Evolutionary conservation across 345 rosid species (phyloP), one percentile per base, ranked within the genome.

Genomic region (Acer negundo): DNA sequence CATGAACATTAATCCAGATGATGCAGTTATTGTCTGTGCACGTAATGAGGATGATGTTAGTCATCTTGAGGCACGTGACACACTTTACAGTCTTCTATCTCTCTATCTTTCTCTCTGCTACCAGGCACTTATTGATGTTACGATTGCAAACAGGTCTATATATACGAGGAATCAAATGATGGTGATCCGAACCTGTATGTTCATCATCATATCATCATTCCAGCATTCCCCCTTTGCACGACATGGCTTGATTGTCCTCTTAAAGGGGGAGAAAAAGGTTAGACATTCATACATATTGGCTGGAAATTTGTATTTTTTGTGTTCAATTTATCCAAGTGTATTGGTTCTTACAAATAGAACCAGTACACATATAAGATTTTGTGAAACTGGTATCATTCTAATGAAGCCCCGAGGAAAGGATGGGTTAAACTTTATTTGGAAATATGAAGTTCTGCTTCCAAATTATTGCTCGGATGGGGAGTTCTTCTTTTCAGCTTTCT

Each of bases 161-260:
- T 94, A 74, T 83, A 76, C 69, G 99, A 96, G 80, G 97, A 92
- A 68, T 79, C 86, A 26, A 85, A 81, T 17, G 85, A 70, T 35
- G 94, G 87, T 49, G 83, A 89, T 19, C 76, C 89, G 61, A 92
- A 95, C 80, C 76, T 90, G 86, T 91, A 88, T 83, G 91, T 91
- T 84, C 99, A 91, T 85, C 98, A 91, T 83, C 94, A 93, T 81
- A 82, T 95, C 61, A 81, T 93, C 74, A 84, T 92, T 75, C 91
- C 99, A 2, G 96, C 89, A 9, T 92, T 89, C 72, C 96, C 99
- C 9, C 89, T 92, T 64, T 93, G 98, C 79, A 86, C 90, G 42
- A 92, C 97, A 58, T 95, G 96, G 97, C 91, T 92, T 80, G 97
- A 95, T 82, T 91, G 94, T 56, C 98, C 97, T n/a, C 82, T 93